A percentile compares a stretch with the other conserved stretches of the same genome.
Evolutionary conservation across 495 filamentous ascomycete species (phyloP).

Genomic region (Geopyxis carbonaria): DNA sequence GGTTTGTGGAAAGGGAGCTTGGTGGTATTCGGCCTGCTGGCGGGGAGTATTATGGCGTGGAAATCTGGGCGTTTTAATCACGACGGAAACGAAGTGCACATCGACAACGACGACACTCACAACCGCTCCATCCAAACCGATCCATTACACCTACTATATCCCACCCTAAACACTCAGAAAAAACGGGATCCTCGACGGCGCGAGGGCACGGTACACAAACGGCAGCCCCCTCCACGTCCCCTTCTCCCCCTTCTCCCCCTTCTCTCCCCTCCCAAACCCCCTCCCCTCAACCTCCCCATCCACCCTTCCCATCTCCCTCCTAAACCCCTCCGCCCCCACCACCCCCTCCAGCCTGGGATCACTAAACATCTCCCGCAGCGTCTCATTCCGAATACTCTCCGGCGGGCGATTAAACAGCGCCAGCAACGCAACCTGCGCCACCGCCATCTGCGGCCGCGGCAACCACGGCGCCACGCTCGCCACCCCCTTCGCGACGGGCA

Average conservation of each 20-base stretch:
- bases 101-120: too few species aligned
- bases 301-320: background rate
- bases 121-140: too few species aligned
- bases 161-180: background rate
- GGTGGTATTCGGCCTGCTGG: too few species aligned
- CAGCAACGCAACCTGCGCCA: background rate
- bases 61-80: too few species aligned
- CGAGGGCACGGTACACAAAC: background rate
- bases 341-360: background rate
- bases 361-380: background rate
- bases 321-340: background rate
- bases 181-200: background rate
- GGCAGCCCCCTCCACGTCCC: too few species aligned
- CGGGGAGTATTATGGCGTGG: too few species aligned
- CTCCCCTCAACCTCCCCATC: background rate
- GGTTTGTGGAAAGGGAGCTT: too few species aligned
- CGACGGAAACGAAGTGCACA: too few species aligned
- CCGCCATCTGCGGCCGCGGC: background rate
- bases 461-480: background rate
- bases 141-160: too few species aligned
- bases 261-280: background rate
- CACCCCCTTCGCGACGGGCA: background rate
- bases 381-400: background rate
- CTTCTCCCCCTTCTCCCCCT: conserved; percentile 2
- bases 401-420: background rate